Conservation (phyloP, 257 asterid genomes). For the Paraleonurus japonicus region DNA sequence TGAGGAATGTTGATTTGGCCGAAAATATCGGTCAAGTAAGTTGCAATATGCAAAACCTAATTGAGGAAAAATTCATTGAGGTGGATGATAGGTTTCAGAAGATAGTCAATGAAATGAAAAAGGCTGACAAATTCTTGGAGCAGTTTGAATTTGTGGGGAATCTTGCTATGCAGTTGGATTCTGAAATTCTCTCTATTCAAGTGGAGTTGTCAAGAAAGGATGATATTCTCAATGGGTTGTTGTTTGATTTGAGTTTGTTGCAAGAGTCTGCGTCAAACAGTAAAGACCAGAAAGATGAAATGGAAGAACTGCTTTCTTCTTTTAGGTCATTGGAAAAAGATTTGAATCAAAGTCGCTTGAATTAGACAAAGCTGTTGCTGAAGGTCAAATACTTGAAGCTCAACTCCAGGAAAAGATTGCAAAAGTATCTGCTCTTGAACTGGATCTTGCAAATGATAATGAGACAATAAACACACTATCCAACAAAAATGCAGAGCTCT, state of each 20-base stretch:
- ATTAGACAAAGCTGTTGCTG: conserved; percentile 57
- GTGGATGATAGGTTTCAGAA: conserved; percentile 43
- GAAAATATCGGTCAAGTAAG: conserved; percentile 32
- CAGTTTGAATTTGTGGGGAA: conserved; percentile 59
- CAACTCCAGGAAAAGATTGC: conserved; percentile 55
- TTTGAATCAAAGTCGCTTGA: conserved; percentile 45
- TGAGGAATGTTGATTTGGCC: conserved; percentile 32
- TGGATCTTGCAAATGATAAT: conserved; percentile 41
- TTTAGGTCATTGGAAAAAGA: conserved; percentile 49
- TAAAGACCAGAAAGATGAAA: conserved; percentile 72
- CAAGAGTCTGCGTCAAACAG: conserved; percentile 86
- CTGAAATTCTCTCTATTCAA: conserved; percentile 44
- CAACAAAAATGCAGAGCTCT: conserved; percentile 48
- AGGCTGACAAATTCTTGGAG: conserved; percentile 35
- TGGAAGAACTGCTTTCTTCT: conserved; percentile 52
- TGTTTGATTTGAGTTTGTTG: conserved; percentile 82
- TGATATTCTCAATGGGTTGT: conserved; percentile 71
- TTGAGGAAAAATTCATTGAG: conserved; percentile 33
- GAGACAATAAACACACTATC: conserved; percentile 48
- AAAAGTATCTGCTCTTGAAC: conserved; percentile 57
- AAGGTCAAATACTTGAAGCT: conserved; percentile 51
- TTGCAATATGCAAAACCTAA: conserved; percentile 35
- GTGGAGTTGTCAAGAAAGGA: conserved; percentile 77
- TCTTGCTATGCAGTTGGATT: conserved; percentile 51
- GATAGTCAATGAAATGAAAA: conserved; percentile 44